phyloP scores from a whole-genome alignment of 2,329 filamentous ascomycete genomes.

The Teratosphaeria nubilosa region DNA sequence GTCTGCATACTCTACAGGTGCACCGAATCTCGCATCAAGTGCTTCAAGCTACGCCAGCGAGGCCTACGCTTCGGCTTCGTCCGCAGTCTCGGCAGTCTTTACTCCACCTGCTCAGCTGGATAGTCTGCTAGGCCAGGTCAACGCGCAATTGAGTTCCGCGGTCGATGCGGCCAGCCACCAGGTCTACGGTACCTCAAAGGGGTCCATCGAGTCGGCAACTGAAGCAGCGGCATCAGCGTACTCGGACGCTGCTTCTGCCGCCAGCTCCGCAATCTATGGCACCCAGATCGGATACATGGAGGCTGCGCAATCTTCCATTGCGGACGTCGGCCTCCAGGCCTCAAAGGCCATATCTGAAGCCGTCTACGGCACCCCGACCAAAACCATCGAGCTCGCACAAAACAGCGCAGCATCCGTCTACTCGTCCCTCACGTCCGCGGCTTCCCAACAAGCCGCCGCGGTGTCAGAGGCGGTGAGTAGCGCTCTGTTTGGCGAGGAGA shows the following conservation, averaged over 20 bases:
- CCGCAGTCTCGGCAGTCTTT: slow-evolving; percentile 39
- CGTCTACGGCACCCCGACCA: slow-evolving; percentile 47
- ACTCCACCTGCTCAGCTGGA: slow-evolving; percentile 50
- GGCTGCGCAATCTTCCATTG: slow-evolving; percentile 43
- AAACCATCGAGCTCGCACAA: slow-evolving; percentile 35
- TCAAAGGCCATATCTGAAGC: slow-evolving; percentile 46
- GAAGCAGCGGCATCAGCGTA: slow-evolving; percentile 45
- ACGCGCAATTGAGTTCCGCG: slow-evolving; percentile 47
- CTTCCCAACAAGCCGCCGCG: slow-evolving; percentile 33
- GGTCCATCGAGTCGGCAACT: slow-evolving; percentile 44
- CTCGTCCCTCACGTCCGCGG: slow-evolving; percentile 36
- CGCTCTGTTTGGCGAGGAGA: slow-evolving; percentile 42
- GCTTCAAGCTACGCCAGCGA: slow-evolving; percentile 42
- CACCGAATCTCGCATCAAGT: slow-evolving; percentile 42
- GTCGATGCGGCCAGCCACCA: slow-evolving; percentile 49
- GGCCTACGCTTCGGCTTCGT: slow-evolving; percentile 37
- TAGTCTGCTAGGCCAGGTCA: slow-evolving; percentile 47
- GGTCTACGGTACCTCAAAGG: slow-evolving; percentile 48
- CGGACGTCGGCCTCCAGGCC: slow-evolving; percentile 45
- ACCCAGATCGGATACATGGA: slow-evolving; percentile 43
- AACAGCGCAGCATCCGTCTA: slow-evolving; percentile 35
- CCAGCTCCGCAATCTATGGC: slow-evolving; percentile 47
- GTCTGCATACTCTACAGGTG: slow-evolving; percentile 60
- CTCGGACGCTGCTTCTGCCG: slow-evolving; percentile 31
- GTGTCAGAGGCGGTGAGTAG: slow-evolving; percentile 37